These are phyloP conservation scores for Emydomyces testavorans DNA, from an alignment of 2,329 filamentous ascomycete species.

Conservation along the genomic window DNA sequence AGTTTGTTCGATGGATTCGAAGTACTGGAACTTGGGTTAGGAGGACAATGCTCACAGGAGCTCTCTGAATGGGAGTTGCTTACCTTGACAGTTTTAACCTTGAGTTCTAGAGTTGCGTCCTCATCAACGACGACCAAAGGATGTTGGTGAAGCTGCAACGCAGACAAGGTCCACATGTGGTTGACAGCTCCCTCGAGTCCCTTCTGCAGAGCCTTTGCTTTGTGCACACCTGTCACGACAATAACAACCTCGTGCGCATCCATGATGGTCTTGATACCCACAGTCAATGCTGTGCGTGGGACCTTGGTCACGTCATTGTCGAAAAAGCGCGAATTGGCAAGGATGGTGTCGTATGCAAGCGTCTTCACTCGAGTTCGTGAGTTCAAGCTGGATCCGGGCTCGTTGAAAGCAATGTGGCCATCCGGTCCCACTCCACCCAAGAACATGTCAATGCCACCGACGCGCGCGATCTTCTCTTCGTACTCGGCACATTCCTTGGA, in stretches of 20 bases:
- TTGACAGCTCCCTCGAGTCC: conserved; percentile 74
- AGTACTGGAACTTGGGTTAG: conserved; percentile 40
- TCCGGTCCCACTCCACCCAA: conserved; percentile 76
- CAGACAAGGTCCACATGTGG: conserved; percentile 83
- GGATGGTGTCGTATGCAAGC: conserved; percentile 72
- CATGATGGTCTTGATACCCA: conserved; percentile 72
- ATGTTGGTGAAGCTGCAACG: conserved; percentile 67
- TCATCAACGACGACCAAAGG: conserved; percentile 76
- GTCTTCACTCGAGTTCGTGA: conserved; percentile 78
- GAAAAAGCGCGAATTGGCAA: conserved; percentile 79
- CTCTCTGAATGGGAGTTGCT: neutral
- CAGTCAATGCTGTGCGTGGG: conserved; percentile 70
- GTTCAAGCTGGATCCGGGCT: conserved; percentile 66
- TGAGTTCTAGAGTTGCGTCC: conserved; percentile 60
- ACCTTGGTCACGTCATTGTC: conserved; percentile 61
- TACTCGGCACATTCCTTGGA: conserved; percentile 68
- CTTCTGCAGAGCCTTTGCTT: conserved; percentile 65
- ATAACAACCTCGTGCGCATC: conserved; percentile 72
- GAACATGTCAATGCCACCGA: conserved; percentile 74
- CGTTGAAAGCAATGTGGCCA: conserved; percentile 84
- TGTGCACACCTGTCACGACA: conserved; percentile 71
- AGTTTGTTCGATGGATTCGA: conserved; percentile 59
- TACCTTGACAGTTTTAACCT: conserved; percentile 58
- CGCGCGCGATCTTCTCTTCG: conserved; percentile 62
- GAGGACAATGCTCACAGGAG: neutral